phyloP scores from a whole-genome alignment of 306 rosid genomes.

The Corylus heterophylla region DNA sequence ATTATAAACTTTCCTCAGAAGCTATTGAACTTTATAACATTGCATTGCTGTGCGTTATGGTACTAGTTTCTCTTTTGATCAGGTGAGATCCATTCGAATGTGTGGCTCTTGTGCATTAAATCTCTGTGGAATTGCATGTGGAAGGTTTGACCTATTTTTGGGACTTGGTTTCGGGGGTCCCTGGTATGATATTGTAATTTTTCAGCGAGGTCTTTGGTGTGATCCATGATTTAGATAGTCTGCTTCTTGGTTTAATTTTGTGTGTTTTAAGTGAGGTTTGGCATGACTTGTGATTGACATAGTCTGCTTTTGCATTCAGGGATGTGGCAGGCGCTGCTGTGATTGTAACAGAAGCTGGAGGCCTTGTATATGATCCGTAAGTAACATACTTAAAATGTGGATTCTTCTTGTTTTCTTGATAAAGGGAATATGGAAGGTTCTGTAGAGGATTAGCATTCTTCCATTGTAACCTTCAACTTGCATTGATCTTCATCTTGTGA shows the following conservation, averaged over 20 bases:
- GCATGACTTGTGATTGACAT: neutral
- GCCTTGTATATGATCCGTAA: constrained; percentile 91
- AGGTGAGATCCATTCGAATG: constrained; percentile 96
- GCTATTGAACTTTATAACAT: constrained; percentile 19
- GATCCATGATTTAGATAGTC: constrained; percentile 18
- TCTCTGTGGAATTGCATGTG: constrained; percentile 96
- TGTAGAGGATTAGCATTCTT: constrained; percentile 32
- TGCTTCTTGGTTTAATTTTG: neutral
- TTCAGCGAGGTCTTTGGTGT: constrained; percentile 1
- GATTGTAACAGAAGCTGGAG: constrained; percentile 95
- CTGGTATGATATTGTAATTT: constrained; percentile 60
- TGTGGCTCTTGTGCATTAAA: constrained; percentile 92
- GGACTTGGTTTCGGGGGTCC: constrained; percentile 86
- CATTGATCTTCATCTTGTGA: constrained; percentile 30
- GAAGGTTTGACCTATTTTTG: constrained; percentile 82
- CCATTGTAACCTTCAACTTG: neutral
- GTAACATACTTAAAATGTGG: constrained; percentile 37
- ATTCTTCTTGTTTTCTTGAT: constrained; percentile 8
- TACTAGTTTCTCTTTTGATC: constrained; percentile 24
- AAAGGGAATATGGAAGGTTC: constrained; percentile 21
- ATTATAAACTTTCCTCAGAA: constrained; percentile 17
- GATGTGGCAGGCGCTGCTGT: constrained; percentile 99
- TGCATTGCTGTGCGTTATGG: constrained; percentile 16
- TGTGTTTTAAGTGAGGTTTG: neutral
- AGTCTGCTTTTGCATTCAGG: constrained; percentile 45